Evolutionary conservation across 192 early-diverging fungal species (phyloP), one percentile per base, ranked within the genome.

Genomic region (Podila minutissima): DNA sequence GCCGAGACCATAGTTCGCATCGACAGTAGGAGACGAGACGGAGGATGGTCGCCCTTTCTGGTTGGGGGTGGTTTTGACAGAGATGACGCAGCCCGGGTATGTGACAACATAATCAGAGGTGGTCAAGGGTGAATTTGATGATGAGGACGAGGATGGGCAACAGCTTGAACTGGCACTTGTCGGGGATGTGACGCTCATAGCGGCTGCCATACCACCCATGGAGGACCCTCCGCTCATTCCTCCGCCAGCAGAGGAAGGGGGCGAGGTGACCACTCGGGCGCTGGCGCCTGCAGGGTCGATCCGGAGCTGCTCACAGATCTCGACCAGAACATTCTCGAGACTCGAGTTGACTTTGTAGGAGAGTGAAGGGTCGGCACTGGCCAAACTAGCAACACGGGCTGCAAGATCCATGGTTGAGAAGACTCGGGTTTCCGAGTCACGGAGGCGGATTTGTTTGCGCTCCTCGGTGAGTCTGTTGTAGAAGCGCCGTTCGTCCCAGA

Each of bases 401-500:
- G 88, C 86, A 5, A 85, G 50, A 9, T 81, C 59, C 63, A 87
- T 84, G 15, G 84, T 76, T 12, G 75, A 71, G 46, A 72, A 74
- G 15, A 88, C 85, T 6, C 87, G 75, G 13, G 61, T 82, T 24
- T 84, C 84, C 9, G 86, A 85, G 48, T 84, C 83, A 29, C 84
- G 58, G 17, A 84, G 71, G 12, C 72, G 71, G 3, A 86, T 79
- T 58, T 84, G 83, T 41, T 85, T 87, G 24, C 87, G 79, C 50
- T 90, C 88, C 50, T 87, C 86, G 4, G 82, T 81, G 26, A 90
- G 59, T 20, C 83, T 72, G 66, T 90, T 90, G 48, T 90, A 88
- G 66, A 90, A 90, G n/a, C 88, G 75, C 26, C 88, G 74, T 50
- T 90, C 87, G 51, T 88, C 86, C 88, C 88, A 90, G 12, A 76